These are phyloP conservation scores for Coelastrella sp. DNA, from an alignment of 139 green algal species.

Conservation along the genomic window DNA sequence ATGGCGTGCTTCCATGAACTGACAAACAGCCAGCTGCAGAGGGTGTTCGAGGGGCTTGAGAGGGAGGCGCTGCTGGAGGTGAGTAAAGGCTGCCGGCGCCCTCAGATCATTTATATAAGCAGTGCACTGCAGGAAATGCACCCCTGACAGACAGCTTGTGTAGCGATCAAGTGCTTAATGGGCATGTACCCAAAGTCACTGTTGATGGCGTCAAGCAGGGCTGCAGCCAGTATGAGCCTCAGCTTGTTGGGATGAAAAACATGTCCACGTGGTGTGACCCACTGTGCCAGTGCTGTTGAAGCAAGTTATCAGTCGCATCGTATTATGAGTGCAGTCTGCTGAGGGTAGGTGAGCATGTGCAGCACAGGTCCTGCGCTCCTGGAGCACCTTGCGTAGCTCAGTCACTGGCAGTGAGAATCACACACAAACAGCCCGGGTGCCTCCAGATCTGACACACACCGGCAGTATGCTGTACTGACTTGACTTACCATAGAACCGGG, in stretches of 20 bases:
- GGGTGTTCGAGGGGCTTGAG: conserved; percentile 25
- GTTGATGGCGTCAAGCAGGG: not conserved
- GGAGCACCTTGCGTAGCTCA: too few species aligned
- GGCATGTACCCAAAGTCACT: not conserved
- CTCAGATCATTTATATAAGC: not conserved
- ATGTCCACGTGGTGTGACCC: not conserved
- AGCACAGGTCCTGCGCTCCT: too few species aligned
- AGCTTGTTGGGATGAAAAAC: too few species aligned
- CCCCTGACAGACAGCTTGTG: not conserved
- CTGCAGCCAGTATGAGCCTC: not conserved
- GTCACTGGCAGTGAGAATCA: too few species aligned
- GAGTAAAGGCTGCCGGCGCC: not conserved
- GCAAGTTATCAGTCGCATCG: too few species aligned
- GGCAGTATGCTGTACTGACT: not conserved
- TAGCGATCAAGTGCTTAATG: not conserved
- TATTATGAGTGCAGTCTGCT: too few species aligned
- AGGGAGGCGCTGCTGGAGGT: conserved; percentile 36
- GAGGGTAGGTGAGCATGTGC: too few species aligned
- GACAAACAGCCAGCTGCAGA: not conserved
- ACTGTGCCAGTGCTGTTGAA: too few species aligned
- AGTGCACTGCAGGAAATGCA: not conserved
- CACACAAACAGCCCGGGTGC: too few species aligned
- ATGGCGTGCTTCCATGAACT: not conserved
- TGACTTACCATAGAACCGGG: not conserved
- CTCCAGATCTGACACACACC: too few species aligned